These are phyloP conservation scores for Chaetomiaceae sp. DNA, from an alignment of 2,329 filamentous ascomycete species.

Conservation along the genomic window DNA sequence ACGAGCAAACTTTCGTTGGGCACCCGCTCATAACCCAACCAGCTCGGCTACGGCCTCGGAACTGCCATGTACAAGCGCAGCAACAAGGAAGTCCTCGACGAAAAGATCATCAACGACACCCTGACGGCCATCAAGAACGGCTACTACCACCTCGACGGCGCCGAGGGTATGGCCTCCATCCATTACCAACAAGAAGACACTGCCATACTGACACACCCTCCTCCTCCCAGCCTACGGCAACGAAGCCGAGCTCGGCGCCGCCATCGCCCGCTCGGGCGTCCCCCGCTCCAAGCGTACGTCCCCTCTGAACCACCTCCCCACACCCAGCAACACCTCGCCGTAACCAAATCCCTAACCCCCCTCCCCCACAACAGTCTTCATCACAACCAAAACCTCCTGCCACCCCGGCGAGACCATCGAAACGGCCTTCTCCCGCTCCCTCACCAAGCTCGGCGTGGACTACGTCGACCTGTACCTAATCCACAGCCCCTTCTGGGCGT, in stretches of 20 bases:
- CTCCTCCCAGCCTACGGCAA: constrained; percentile 50
- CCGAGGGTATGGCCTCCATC: constrained; percentile 49
- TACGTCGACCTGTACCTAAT: constrained; percentile 70
- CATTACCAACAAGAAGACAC: neutral
- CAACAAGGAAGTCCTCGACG: constrained; percentile 48
- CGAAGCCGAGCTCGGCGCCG: constrained; percentile 65
- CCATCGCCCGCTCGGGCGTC: constrained; percentile 62
- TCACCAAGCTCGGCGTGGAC: constrained; percentile 61
- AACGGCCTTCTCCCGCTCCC: constrained; percentile 53
- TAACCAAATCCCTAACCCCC: too few species aligned
- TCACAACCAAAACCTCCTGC: constrained; percentile 56
- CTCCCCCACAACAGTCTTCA: too few species aligned
- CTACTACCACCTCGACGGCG: constrained; percentile 69
- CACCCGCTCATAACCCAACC: neutral
- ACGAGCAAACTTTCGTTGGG: too few species aligned
- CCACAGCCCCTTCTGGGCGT: constrained; percentile 52
- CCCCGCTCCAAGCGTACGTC: constrained; percentile 61
- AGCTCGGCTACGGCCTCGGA: constrained; percentile 69
- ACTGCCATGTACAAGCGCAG: constrained; percentile 59
- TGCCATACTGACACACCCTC: constrained; percentile 11
- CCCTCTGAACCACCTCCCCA: too few species aligned
- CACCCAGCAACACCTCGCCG: too few species aligned
- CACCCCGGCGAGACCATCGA: constrained; percentile 33
- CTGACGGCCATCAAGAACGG: constrained; percentile 64
- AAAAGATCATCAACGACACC: constrained; percentile 44